Evolutionary conservation across 805 yeast genomes (phyloP).

Genomic region (Clavispora asparagi): DNA sequence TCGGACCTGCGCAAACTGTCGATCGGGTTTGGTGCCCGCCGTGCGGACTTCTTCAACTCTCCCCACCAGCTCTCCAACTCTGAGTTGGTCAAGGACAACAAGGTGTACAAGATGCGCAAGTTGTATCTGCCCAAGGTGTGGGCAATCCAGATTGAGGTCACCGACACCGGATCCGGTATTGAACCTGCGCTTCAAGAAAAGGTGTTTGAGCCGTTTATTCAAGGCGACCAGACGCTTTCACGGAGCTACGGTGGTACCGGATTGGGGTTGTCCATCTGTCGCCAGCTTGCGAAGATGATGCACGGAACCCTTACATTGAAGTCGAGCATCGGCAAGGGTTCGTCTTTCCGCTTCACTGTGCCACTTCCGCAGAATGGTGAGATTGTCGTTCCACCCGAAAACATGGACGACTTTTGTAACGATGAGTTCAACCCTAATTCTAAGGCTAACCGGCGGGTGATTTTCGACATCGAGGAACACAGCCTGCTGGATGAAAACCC

Average conservation of each 20-base stretch:
- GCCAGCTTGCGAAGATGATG: conserved; percentile 89
- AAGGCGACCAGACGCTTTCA: conserved; percentile 91
- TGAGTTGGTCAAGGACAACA: conserved; percentile 33
- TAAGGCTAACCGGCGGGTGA: conserved; percentile 47
- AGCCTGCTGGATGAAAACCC: background rate
- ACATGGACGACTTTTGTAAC: conserved; percentile 44
- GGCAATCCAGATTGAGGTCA: conserved; percentile 67
- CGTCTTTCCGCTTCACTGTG: conserved; percentile 75
- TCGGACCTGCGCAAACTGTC: background rate
- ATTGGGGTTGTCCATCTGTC: conserved; percentile 81
- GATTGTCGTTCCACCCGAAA: conserved; percentile 33
- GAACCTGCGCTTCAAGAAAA: conserved; percentile 74
- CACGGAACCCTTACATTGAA: conserved; percentile 73
- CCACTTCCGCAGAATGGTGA: conserved; percentile 68
- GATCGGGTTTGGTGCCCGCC: background rate
- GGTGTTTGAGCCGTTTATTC: conserved; percentile 94
- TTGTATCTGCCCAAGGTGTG: conserved; percentile 40
- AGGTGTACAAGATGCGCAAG: conserved; percentile 29
- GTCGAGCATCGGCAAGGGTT: conserved; percentile 76
- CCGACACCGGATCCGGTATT: conserved; percentile 94
- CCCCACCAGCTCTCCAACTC: conserved; percentile 10
- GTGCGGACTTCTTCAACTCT: background rate
- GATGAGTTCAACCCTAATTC: conserved; percentile 63
- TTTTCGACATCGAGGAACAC: conserved; percentile 23
- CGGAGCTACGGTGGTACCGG: conserved; percentile 96